Percentiles rank a stretch among this genome's conserved stretches.
Evolutionary conservation across 164 flowering plant genomes (phyloP).

Genomic region (Vitis amurensis): DNA sequence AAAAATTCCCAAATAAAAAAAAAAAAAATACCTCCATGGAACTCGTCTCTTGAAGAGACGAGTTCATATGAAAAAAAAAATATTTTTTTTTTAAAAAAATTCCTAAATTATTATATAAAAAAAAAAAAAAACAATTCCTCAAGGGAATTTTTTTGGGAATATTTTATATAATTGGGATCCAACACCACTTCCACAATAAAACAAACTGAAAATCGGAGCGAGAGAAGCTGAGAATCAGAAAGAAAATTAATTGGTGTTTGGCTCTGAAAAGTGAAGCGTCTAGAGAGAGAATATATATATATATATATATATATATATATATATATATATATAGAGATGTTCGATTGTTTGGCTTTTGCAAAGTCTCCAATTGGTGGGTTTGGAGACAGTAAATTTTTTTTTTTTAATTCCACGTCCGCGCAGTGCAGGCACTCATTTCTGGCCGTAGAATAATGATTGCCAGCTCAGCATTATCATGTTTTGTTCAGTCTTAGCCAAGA

Average conservation of each 20-base stretch:
- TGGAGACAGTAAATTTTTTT: neutral
- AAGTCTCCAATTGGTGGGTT: conserved; percentile 25
- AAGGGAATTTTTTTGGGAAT: too few relatives aligned
- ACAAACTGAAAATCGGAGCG: neutral
- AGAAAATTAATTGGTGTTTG: neutral
- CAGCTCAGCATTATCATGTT: conserved; percentile 33
- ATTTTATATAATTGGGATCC: too few relatives aligned
- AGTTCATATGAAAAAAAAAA: too few relatives aligned
- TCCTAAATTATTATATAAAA: too few relatives aligned
- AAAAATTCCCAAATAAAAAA: too few relatives aligned
- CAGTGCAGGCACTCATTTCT: conserved; percentile 19
- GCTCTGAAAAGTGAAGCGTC: neutral
- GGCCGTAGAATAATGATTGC: conserved; percentile 33
- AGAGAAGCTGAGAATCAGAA: neutral
- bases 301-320: too few relatives aligned
- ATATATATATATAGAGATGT: conserved; percentile 4
- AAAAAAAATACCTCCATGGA: too few relatives aligned
- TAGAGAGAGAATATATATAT: conserved; percentile 13
- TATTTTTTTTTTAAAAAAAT: too few relatives aligned
- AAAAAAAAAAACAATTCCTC: too few relatives aligned
- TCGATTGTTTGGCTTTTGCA: conserved; percentile 1
- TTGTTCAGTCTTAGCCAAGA: conserved; percentile 7
- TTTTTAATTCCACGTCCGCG: conserved; percentile 21
- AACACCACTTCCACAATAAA: too few relatives aligned
- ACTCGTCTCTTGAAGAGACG: too few relatives aligned